Conservation (phyloP, 2,329 filamentous ascomycete genomes). For the Trichoderma sp. region DNA sequence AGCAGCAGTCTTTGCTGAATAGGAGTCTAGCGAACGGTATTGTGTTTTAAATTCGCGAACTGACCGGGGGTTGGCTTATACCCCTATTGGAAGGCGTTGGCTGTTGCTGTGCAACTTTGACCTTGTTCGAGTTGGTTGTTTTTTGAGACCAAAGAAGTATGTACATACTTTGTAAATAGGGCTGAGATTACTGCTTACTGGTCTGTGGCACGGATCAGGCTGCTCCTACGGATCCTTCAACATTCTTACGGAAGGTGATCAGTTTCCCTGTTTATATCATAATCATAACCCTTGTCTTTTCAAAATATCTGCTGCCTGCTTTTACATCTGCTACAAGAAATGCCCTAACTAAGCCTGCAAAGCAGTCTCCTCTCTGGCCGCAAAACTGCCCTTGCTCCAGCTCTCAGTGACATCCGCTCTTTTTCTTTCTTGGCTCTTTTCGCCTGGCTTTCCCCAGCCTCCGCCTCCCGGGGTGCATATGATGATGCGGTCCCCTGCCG, state of each 20-base stretch:
- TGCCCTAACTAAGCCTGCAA: constrained; percentile 49
- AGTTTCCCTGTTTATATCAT: neutral
- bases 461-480: constrained; percentile 76
- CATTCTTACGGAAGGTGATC: neutral
- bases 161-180: neutral
- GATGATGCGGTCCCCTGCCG: constrained; percentile 73
- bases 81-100: neutral
- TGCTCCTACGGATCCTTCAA: neutral
- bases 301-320: neutral
- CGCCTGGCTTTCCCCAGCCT: constrained; percentile 65
- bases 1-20: neutral
- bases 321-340: neutral
- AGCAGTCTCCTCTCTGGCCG: constrained; percentile 55
- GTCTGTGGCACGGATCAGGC: neutral
- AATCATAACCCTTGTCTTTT: neutral
- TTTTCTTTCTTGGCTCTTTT: constrained; percentile 50
- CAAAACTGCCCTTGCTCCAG: constrained; percentile 57
- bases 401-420: constrained; percentile 52
- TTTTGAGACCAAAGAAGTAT: neutral
- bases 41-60: neutral
- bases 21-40: neutral
- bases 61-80: neutral
- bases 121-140: neutral
- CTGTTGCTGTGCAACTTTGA: neutral
- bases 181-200: neutral